These are phyloP conservation scores for Candida yuanshanica DNA, from an alignment of 805 yeast genomes.

Conservation along the genomic window DNA sequence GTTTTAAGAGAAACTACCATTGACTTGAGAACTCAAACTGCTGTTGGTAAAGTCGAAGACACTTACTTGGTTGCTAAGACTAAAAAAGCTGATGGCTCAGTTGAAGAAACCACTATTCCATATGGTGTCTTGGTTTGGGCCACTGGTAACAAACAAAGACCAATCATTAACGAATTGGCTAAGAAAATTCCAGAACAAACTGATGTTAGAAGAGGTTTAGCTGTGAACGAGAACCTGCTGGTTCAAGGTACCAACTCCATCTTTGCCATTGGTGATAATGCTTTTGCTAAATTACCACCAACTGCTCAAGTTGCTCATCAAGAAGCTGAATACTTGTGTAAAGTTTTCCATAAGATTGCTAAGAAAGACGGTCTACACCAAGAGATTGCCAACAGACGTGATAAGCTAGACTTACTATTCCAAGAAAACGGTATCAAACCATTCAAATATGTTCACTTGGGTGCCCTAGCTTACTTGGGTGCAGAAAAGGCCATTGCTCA, in stretches of 20 bases:
- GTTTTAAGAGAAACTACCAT: constrained; percentile 48
- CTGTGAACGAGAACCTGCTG: constrained; percentile 70
- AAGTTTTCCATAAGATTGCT: constrained; percentile 57
- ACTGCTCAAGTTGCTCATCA: constrained; percentile 97
- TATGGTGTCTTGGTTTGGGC: constrained; percentile 97
- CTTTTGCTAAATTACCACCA: constrained; percentile 84
- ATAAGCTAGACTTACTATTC: constrained; percentile 35
- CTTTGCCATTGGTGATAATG: constrained; percentile 91
- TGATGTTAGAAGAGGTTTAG: constrained; percentile 80
- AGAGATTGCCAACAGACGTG: constrained; percentile 28
- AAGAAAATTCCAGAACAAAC: constrained; percentile 71
- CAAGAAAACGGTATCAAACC: constrained; percentile 49
- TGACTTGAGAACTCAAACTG: constrained; percentile 74
- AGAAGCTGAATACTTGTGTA: constrained; percentile 78
- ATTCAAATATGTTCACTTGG: constrained; percentile 81
- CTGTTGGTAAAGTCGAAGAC: constrained; percentile 81
- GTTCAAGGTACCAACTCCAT: constrained; percentile 80
- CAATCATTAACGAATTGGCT: constrained; percentile 60
- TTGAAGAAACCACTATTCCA: constrained; percentile 55
- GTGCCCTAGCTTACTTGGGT: constrained; percentile 91
- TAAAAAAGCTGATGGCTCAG: constrained; percentile 66
- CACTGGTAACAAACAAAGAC: constrained; percentile 89
- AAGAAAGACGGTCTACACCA: constrained; percentile 33
- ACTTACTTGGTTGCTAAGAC: constrained; percentile 66
- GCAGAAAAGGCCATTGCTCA: constrained; percentile 93